These are phyloP conservation scores for Fusarium subtropicale DNA, from an alignment of 2,329 filamentous ascomycete genomes.

Conservation along the genomic window DNA sequence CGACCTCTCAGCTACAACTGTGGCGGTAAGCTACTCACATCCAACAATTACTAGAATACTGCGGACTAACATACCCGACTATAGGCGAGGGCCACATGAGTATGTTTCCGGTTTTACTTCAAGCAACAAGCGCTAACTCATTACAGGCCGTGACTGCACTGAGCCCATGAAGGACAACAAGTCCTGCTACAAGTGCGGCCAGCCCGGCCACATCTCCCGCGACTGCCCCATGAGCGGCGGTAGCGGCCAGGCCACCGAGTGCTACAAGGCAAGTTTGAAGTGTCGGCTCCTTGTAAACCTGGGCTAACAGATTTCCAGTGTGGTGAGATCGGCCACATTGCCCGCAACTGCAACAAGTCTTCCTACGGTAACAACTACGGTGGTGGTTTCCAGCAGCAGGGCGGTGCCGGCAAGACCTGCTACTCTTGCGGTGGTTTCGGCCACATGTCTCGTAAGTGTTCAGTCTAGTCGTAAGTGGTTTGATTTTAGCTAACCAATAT, in stretches of 20 bases:
- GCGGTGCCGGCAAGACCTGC: constrained; percentile 82
- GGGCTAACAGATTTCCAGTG: constrained; percentile 64
- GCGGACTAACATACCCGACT: constrained; percentile 45
- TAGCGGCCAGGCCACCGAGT: constrained; percentile 71
- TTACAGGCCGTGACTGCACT: constrained; percentile 87
- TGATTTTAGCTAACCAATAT: constrained; percentile 35
- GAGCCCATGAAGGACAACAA: constrained; percentile 88
- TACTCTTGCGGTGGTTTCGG: constrained; percentile 98
- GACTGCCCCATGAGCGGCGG: constrained; percentile 75
- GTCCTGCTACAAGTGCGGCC: constrained; percentile 82
- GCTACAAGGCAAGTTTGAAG: constrained; percentile 77
- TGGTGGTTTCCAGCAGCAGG: constrained; percentile 61
- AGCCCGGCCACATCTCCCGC: constrained; percentile 90
- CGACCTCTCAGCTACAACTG: constrained; percentile 76
- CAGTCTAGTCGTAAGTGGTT: background rate
- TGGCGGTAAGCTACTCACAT: constrained; percentile 67
- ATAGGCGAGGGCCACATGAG: constrained; percentile 79
- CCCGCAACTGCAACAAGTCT: constrained; percentile 84
- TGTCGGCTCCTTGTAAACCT: background rate
- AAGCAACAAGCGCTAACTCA: constrained; percentile 23
- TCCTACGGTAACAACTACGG: constrained; percentile 62
- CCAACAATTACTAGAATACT: background rate
- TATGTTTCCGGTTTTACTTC: constrained; percentile 58
- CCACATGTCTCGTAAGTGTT: constrained; percentile 86
- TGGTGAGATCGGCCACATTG: constrained; percentile 95